Base-by-base conservation (phyloP, 352 stramenopile genomes). In the Globisporangium spinosum region DNA sequence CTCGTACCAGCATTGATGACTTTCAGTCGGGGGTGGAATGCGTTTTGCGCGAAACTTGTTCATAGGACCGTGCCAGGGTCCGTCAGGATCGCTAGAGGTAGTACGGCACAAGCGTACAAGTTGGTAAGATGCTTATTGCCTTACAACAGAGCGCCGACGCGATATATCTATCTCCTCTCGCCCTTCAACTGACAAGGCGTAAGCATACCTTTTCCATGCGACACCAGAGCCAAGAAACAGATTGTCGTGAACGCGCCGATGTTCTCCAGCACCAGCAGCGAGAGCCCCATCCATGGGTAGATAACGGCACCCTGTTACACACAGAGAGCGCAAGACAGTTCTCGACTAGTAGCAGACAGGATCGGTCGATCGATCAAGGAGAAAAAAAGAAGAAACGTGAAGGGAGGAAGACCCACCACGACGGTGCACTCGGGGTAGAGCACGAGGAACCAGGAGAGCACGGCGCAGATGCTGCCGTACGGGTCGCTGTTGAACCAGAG, bases 51-150 rank as follows among this genome's bases (percentile, higher is more conserved):
- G 27, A 32, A 32, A 32, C 27, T 32, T 32, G 27, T 32, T 32
- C 27, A 32, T 2, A n/a, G 97, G 0, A 99, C 97, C 57, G 96
- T 95, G 40, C 98, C 98, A 6, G 98, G 98, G 77, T 99, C 95
- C 17, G 97, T 99, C 38, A 98, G 90, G 97, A 99, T 99, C 15
- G 97, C 96, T 92, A 25, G 32, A 51, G 17, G 17, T 2, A 53
- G 64, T 0, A 23, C 27, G 23, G 32, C 22, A 64, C 38, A 54
- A 38, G 1, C 13, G 17, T 20, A 47, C 13, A 47, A 13, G 10
- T 40, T 40, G 7, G 32, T 34, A 23, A 40, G 32, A 20, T 25
- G 3, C 1, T 17, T 5, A 2, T 58, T 29, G 13, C 4, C 23
- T 17, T 38, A 29, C 8, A 22, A 22, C 23, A n/a, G 1, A 12